These are phyloP conservation scores for Obelidium mucronatum DNA, from an alignment of 192 early-diverging fungal genomes.

Conservation along the genomic window DNA sequence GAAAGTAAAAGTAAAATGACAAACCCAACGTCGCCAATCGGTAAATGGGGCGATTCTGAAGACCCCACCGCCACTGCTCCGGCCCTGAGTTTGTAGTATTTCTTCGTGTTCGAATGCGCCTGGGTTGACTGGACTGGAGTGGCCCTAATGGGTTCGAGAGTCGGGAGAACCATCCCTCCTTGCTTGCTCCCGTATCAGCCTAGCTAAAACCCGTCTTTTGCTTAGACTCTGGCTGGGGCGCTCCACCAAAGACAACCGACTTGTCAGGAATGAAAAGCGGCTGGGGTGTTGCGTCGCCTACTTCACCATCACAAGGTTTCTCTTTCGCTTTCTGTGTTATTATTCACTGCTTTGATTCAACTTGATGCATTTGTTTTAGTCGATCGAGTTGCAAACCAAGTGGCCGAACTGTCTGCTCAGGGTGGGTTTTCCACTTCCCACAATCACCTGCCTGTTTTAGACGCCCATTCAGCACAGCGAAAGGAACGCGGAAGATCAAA, in stretches of 20 bases:
- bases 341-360: neutral
- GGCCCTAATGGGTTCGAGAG: too few species aligned
- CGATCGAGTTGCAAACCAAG: neutral
- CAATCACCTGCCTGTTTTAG: too few species aligned
- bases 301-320: too few species aligned
- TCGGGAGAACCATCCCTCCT: too few species aligned
- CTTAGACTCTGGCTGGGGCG: constrained; percentile 25
- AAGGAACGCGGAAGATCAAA: neutral
- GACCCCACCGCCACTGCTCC: neutral
- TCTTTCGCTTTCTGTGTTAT: neutral
- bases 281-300: constrained; percentile 2
- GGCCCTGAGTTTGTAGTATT: too few species aligned
- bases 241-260: constrained; percentile 30
- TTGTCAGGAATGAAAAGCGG: constrained; percentile 6
- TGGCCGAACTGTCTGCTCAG: neutral
- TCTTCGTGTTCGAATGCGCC: too few species aligned
- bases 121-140: too few species aligned
- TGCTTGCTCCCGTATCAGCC: neutral
- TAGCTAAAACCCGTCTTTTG: neutral
- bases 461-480: neutral
- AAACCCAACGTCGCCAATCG: neutral
- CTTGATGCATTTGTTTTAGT: neutral
- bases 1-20: neutral
- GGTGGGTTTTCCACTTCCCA: neutral
- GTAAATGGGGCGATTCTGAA: neutral